phyloP scores from a whole-genome alignment of 2,329 filamentous ascomycete species.

The Pseudophaeomoniella oleicola region DNA sequence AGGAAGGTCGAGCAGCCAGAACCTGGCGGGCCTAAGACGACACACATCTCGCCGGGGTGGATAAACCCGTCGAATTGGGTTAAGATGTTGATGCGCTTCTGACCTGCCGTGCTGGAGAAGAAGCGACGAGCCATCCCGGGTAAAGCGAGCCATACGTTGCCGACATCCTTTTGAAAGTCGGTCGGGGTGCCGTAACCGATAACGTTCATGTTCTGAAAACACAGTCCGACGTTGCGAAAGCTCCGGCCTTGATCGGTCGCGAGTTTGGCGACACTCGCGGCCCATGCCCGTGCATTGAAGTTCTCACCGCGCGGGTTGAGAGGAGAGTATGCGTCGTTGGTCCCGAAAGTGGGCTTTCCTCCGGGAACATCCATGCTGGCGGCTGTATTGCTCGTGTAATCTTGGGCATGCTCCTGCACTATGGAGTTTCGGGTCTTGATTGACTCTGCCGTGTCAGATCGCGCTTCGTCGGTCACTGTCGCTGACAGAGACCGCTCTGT shows the following conservation, averaged over 20 bases:
- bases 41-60: slow-evolving; percentile 19
- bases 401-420: too few species aligned
- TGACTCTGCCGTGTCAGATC: too few species aligned
- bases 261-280: slow-evolving; percentile 1
- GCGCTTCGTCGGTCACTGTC: too few species aligned
- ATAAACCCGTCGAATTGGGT: slow-evolving; percentile 6
- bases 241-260: slow-evolving; percentile 6
- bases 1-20: slow-evolving; percentile 62
- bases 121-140: neutral
- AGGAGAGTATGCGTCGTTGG: too few species aligned
- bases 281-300: slow-evolving; percentile 5
- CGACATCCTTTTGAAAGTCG: slow-evolving; percentile 24
- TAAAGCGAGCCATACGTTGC: slow-evolving; percentile 3
- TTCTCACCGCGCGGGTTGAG: slow-evolving; percentile 2
- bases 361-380: too few species aligned
- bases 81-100: neutral
- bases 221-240: slow-evolving; percentile 3
- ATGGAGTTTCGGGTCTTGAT: too few species aligned
- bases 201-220: slow-evolving; percentile 27
- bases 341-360: too few species aligned
- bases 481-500: too few species aligned
- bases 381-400: too few species aligned
- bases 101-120: neutral
- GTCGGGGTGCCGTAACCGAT: slow-evolving; percentile 27
- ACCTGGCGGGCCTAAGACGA: slow-evolving; percentile 25